phyloP scores from a whole-genome alignment of 805 yeast species.

The Lipomyces orientalis region DNA sequence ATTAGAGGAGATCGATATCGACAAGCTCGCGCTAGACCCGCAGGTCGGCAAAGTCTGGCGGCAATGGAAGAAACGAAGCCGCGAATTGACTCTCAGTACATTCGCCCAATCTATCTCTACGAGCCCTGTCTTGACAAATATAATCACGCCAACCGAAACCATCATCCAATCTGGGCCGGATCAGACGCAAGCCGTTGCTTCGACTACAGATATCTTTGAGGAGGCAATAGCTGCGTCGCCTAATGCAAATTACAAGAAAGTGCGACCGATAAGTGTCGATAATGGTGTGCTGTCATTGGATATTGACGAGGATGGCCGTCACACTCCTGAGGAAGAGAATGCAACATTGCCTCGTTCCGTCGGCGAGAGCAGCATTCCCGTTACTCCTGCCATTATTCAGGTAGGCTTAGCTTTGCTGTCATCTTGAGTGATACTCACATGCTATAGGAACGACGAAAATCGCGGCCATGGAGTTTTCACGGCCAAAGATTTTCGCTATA shows the following conservation, averaged over 20 bases:
- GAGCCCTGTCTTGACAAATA: not conserved
- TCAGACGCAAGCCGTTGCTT: not conserved
- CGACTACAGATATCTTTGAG: not conserved
- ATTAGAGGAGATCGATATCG: slow-evolving; percentile 15
- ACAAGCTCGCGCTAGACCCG: slow-evolving; percentile 19
- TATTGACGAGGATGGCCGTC: not conserved
- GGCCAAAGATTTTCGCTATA: slow-evolving; percentile 19
- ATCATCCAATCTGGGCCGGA: not conserved
- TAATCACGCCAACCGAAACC: not conserved
- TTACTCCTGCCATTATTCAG: slow-evolving; percentile 17
- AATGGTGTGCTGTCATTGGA: not conserved
- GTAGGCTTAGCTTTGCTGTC: not conserved
- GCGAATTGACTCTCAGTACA: not conserved
- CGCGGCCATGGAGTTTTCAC: slow-evolving; percentile 25
- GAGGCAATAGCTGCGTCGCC: not conserved
- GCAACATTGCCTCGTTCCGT: not conserved
- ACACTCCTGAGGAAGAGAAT: not conserved
- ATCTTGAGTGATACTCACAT: not conserved
- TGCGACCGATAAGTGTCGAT: slow-evolving; percentile 1
- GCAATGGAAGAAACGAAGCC: slow-evolving; percentile 17
- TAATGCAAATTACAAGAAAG: not conserved
- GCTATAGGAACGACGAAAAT: slow-evolving; percentile 20
- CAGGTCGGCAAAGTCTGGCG: slow-evolving; percentile 24
- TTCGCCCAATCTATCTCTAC: not conserved
- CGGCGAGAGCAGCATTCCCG: slow-evolving; percentile 6